These are phyloP conservation scores for Pulveroboletus sp. DNA, from an alignment of 768 basidiomycete genomes.

Conservation along the genomic window DNA sequence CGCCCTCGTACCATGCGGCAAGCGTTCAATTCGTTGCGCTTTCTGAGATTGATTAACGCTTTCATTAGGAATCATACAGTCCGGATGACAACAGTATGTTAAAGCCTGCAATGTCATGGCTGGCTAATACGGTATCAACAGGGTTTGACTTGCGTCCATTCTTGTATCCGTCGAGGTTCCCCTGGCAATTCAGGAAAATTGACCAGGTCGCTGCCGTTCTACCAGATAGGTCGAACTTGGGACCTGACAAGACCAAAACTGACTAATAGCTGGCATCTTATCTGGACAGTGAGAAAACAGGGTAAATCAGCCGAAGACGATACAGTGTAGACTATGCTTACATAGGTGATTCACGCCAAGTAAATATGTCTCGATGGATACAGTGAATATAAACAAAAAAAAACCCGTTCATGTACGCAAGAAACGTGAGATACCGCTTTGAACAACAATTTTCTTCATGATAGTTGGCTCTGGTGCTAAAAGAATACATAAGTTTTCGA, in stretches of 20 bases:
- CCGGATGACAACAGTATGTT: slow-evolving; percentile 90
- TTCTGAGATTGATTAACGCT: neutral
- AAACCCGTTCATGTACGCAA: slow-evolving; percentile 39
- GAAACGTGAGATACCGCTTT: slow-evolving; percentile 72
- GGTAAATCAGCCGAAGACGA: slow-evolving; percentile 4
- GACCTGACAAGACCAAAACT: slow-evolving; percentile 41
- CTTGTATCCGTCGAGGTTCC: slow-evolving; percentile 91
- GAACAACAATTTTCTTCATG: slow-evolving; percentile 85
- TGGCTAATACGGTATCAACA: slow-evolving; percentile 27
- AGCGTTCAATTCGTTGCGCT: slow-evolving; percentile 29
- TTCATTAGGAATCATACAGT: slow-evolving; percentile 81
- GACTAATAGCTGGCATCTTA: slow-evolving; percentile 32
- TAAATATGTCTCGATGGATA: neutral
- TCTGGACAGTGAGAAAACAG: neutral
- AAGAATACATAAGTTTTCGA: slow-evolving; percentile 4
- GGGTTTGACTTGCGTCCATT: slow-evolving; percentile 96
- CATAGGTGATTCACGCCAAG: neutral
- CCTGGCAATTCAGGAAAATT: slow-evolving; percentile 96
- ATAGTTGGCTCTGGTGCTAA: slow-evolving; percentile 79
- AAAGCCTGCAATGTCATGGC: no score
- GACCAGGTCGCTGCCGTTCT: slow-evolving; percentile 76
- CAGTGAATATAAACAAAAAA: slow-evolving; percentile 1
- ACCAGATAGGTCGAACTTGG: slow-evolving; percentile 59
- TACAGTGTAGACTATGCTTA: slow-evolving; percentile 10
- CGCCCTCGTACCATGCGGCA: slow-evolving; percentile 91